Evolutionary conservation across 2,329 filamentous ascomycete genomes (phyloP).

Genomic region (Talaromyces atroroseus): DNA sequence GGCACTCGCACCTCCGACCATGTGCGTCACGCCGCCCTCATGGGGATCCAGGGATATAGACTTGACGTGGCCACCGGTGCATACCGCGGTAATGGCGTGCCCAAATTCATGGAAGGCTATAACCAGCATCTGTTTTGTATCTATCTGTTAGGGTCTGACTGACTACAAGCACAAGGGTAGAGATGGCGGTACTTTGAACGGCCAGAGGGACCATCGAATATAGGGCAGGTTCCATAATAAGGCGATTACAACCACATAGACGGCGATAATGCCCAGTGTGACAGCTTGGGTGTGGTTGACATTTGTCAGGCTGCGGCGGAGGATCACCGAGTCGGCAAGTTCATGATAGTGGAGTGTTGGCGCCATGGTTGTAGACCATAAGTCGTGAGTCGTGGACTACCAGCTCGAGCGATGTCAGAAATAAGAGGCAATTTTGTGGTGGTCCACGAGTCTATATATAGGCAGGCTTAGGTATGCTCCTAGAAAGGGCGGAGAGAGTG

Average conservation of each 20-base stretch:
- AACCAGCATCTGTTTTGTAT: constrained; percentile 60
- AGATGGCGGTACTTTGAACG: constrained; percentile 60
- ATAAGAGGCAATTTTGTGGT: neutral
- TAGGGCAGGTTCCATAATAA: constrained; percentile 76
- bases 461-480: neutral
- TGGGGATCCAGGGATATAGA: constrained; percentile 69
- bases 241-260: constrained; percentile 67
- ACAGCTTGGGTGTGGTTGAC: constrained; percentile 65
- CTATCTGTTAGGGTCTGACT: neutral
- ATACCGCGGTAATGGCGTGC: constrained; percentile 66
- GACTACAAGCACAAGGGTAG: neutral
- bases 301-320: constrained; percentile 48
- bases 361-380: constrained; percentile 3
- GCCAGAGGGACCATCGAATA: constrained; percentile 69
- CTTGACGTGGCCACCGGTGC: constrained; percentile 68
- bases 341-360: neutral
- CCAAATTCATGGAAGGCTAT: constrained; percentile 78
- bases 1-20: constrained; percentile 65
- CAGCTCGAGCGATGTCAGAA: neutral
- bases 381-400: neutral
- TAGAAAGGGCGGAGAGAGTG: neutral
- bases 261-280: constrained; percentile 65
- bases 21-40: constrained; percentile 73
- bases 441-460: neutral
- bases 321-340: constrained; percentile 21